phyloP scores from a whole-genome alignment of 768 basidiomycete species.

The Termitomyces sp. region DNA sequence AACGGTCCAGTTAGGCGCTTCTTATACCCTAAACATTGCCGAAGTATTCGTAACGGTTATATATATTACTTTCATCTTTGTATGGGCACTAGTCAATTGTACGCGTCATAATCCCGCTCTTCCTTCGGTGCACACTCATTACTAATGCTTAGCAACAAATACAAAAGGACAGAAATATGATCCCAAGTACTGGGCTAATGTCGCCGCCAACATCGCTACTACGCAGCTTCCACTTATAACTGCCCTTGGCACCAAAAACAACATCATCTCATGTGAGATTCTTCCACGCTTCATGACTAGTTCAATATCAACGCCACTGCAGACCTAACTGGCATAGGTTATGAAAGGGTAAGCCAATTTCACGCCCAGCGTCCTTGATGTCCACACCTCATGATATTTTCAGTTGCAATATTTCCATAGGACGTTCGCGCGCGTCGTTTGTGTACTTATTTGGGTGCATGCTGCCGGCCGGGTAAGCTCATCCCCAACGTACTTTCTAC shows the following conservation, averaged over 20 bases:
- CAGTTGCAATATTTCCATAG: constrained; percentile 48
- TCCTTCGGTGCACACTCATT: not conserved
- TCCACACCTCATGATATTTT: not conserved
- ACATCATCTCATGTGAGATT: constrained; percentile 37
- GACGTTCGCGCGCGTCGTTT: constrained; percentile 43
- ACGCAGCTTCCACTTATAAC: constrained; percentile 54
- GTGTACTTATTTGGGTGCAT: constrained; percentile 49
- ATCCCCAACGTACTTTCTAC: not conserved
- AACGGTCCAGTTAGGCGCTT: constrained; percentile 26
- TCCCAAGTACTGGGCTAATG: constrained; percentile 38
- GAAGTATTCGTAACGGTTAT: constrained; percentile 32
- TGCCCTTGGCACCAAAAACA: constrained; percentile 56
- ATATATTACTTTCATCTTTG: constrained; percentile 30
- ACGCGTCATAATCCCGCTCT: not conserved
- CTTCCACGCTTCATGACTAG: not conserved
- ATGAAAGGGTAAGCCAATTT: constrained; percentile 29
- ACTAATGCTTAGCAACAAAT: constrained; percentile 25
- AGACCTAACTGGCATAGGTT: constrained; percentile 54
- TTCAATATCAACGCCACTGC: not conserved
- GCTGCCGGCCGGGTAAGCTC: constrained; percentile 38
- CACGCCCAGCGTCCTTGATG: not conserved
- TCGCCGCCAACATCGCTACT: constrained; percentile 40
- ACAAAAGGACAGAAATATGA: constrained; percentile 29
- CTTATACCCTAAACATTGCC: constrained; percentile 30
- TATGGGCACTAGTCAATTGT: constrained; percentile 26